Evolutionary conservation across 2,329 filamentous ascomycete species (phyloP), one percentile per base, ranked within the genome.

Genomic region (Aspergillus pseudonomiae): DNA sequence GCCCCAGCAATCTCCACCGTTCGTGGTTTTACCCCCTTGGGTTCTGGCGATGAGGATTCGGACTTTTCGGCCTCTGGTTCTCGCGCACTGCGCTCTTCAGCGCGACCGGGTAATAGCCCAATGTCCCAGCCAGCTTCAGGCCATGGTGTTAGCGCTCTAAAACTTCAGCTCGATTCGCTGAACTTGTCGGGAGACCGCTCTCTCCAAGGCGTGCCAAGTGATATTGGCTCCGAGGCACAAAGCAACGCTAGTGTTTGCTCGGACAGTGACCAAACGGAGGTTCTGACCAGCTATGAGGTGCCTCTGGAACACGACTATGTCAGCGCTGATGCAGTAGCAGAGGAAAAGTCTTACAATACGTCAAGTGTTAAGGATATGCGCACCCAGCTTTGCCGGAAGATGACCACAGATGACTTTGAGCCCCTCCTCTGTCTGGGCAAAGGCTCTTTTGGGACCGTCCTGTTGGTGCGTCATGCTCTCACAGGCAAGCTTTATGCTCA

Each of bases 401-500:
- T 98, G 91, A 91, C 90, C 10, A 89, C 93, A 2, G 88, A 89
- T 12, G 95, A 99, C 76, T 99, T 99, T 75, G 91, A 96, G 73
- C 88, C 91, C 12, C 82, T 99, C 57, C 91, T 92, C 57, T 98
- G 94, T 77, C 89, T 99, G 26, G 96, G 96, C 62, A 98, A 98
- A 76, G 95, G 95, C 56, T 93, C 95, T 16, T 99, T 95, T 75
- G 95, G 95, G 41, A 99, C 94, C 0, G 96, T 99, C 12, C 82
- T 97, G 53, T 85, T 99, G 32, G 96, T 99, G 65, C 95, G 94
- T 80, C 94, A 99, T 80, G 88, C 88, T 57, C 82, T 88, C 34
- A 97, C 94, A 2, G 95, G 95, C 48, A 89, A 92, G 50, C 86
- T 99, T 6, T 99, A 94, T 74, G 96, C 95, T 0, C 96, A 99